A percentile compares a stretch with the other conserved stretches of the same genome.
These are phyloP conservation scores for Chamaecyparis obtusa DNA, from an alignment of 75 land plant genomes.

Conservation along the genomic window DNA sequence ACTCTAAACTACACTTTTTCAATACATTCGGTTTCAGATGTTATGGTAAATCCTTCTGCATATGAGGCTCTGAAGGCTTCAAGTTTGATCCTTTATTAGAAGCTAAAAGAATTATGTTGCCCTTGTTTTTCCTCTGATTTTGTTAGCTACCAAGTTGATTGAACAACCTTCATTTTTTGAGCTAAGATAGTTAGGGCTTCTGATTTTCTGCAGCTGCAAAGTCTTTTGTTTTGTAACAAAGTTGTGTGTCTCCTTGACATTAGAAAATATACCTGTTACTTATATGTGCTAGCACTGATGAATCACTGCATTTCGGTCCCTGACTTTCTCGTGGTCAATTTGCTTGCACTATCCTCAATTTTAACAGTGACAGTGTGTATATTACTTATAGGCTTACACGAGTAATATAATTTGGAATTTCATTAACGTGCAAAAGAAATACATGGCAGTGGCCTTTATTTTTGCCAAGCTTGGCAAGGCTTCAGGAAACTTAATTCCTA, in stretches of 20 bases:
- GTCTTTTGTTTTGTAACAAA: neutral
- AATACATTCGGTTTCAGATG: neutral
- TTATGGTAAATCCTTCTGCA: neutral
- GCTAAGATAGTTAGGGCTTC: neutral
- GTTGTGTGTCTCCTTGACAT: neutral
- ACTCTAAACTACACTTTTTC: no score
- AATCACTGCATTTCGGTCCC: neutral
- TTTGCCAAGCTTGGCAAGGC: constrained; percentile 47
- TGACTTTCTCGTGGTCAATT: neutral
- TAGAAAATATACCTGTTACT: neutral
- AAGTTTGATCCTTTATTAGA: neutral
- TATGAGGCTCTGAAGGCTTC: no score
- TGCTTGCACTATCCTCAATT: neutral
- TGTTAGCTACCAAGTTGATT: neutral
- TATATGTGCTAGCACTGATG: neutral
- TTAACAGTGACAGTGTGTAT: neutral
- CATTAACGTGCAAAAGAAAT: neutral
- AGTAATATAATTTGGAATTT: neutral
- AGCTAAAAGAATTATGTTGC: neutral
- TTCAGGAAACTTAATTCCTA: constrained; percentile 53
- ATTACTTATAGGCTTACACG: neutral
- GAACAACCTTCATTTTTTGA: no score
- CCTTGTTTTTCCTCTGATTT: neutral
- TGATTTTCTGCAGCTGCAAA: neutral
- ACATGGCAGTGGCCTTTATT: constrained; percentile 28